Evolutionary conservation across 2,329 filamentous ascomycete genomes (phyloP), one percentile per base, ranked within the genome.

Genomic region (Penicillium verrucosum): DNA sequence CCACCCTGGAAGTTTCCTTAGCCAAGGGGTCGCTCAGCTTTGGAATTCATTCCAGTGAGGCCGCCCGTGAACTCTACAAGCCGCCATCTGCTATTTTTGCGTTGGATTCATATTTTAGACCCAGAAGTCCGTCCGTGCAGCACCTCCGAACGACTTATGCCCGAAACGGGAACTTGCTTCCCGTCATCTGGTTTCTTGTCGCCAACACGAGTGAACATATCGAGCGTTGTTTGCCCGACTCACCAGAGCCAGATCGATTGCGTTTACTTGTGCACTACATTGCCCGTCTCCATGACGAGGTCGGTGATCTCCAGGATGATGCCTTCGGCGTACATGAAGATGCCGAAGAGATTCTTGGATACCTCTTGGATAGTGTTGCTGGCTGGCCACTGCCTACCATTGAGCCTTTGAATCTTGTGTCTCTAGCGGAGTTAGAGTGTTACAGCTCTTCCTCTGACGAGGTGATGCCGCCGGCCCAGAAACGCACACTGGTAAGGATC

Each of bases 201-300:
- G 69, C 75, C n/a, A 80, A 79, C 58, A 75, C 76, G 1, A 73
- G 73, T 38, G 78, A 80, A 56, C 78, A 80, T 60, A 73, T 79
- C 37, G 71, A 75, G 51, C 70, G 70, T 41, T 80, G 77, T 58
- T 68, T 78, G 30, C 74, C 77, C 5, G 65, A 73, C 37, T 57
- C 71, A 21, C 61, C 70, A 2, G 70, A 73, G 32, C 49, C 68
- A 3, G 69, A 74, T 41, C 68, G 66, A 27, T 65, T 77, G 25
- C 67, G 68, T 5, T 53, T 72, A 18, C 64, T 77, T 40, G 53
- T 75, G 27, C 68, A 73, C 41, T 70, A 73, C 58, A 71, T 70
- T 14, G 61, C 61, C 10, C 65, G 66, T 45, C 65, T 75, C 36
- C 67, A 67, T 44, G 64, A 72, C 51, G 64, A 68, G 23, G 73